phyloP scores from a whole-genome alignment of 305 asterid genomes.

The Fraxinus sp. region DNA sequence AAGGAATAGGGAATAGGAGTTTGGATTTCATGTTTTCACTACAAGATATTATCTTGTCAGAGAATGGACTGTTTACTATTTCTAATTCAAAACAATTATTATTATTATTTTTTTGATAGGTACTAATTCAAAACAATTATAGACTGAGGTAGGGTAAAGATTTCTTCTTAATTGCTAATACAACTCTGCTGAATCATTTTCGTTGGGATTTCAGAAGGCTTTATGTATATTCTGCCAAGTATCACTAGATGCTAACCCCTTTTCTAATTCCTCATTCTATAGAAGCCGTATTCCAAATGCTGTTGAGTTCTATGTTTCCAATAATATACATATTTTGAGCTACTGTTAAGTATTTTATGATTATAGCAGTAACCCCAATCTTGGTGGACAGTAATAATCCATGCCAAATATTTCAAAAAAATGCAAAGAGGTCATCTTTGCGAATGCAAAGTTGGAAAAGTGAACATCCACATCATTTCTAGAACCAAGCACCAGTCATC shows the following conservation, averaged over 20 bases:
- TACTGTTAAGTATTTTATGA: background rate
- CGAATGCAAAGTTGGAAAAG: background rate
- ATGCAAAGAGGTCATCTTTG: background rate
- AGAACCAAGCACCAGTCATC: background rate
- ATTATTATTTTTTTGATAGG: too few relatives aligned
- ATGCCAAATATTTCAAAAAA: background rate
- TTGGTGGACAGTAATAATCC: background rate
- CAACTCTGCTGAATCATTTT: background rate
- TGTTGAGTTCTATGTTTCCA: background rate
- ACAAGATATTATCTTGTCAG: background rate
- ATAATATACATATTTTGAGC: background rate
- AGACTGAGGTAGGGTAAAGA: background rate
- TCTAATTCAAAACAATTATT: background rate
- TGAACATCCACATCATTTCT: background rate
- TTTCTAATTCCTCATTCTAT: background rate
- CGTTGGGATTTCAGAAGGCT: background rate
- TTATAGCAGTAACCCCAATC: background rate
- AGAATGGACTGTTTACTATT: background rate
- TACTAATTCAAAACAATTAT: background rate
- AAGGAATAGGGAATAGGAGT: background rate
- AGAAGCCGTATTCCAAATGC: background rate
- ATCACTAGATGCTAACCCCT: background rate
- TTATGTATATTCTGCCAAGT: background rate
- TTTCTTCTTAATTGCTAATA: background rate
- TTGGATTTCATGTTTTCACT: background rate